A percentile compares a stretch with the other conserved stretches of the same genome.
Evolutionary conservation across 768 basidiomycete species (phyloP).

Genomic region (Mycena rosella): DNA sequence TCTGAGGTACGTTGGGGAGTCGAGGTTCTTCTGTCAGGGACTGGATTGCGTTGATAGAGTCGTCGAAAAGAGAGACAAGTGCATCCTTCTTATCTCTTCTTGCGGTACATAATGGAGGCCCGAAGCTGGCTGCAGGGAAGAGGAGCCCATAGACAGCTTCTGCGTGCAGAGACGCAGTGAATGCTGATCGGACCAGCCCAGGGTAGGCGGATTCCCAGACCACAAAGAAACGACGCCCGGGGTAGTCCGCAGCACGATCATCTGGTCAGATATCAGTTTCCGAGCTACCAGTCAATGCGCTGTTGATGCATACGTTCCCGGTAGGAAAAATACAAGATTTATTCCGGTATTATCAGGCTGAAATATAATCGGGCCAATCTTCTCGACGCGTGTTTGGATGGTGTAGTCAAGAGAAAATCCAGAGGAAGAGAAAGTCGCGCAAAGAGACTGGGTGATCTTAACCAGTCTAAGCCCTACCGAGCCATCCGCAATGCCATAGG

Average conservation of each 20-base stretch:
- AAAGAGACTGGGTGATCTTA: conserved; percentile 49
- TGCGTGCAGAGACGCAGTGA: conserved; percentile 50
- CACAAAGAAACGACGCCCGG: conserved; percentile 61
- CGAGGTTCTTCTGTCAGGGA: too few relatives aligned
- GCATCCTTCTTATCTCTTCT: too few relatives aligned
- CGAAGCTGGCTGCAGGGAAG: conserved; percentile 55
- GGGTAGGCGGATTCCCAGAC: conserved; percentile 42
- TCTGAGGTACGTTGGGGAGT: conserved; percentile 39
- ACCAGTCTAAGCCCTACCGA: conserved; percentile 55
- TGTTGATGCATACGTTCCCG: conserved; percentile 28
- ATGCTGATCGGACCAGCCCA: conserved; percentile 52
- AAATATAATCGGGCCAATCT: conserved; percentile 26
- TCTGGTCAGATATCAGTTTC: too few relatives aligned
- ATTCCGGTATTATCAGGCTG: conserved; percentile 52
- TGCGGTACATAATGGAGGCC: conserved; percentile 57
- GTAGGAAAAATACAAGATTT: conserved; percentile 55
- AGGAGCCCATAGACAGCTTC: conserved; percentile 57
- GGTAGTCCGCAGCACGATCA: too few relatives aligned
- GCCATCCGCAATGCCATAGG: conserved; percentile 60
- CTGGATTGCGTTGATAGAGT: conserved; percentile 61
- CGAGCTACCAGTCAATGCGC: not conserved
- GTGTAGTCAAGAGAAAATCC: conserved; percentile 47
- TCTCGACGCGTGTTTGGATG: conserved; percentile 44
- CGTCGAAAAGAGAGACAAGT: conserved; percentile 62
- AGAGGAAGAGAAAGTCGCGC: conserved; percentile 33